A percentile compares a stretch with the other conserved stretches of the same genome.
phyloP scores from a whole-genome alignment of 768 basidiomycete species.

The Phylloporus arenicola region DNA sequence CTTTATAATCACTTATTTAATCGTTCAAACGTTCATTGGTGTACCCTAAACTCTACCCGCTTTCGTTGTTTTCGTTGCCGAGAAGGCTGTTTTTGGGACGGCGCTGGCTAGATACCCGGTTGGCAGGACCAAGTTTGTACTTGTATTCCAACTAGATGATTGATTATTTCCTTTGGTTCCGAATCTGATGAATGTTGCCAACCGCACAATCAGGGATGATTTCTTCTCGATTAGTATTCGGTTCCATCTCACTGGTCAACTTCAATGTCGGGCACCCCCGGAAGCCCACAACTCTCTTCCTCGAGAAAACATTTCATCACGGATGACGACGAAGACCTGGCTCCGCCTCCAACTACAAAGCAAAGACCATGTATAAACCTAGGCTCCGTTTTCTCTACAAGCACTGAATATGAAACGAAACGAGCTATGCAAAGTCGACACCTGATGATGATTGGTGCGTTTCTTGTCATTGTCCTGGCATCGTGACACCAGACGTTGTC shows the following conservation, averaged over 20 bases:
- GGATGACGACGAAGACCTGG: constrained; percentile 2
- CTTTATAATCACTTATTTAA: constrained; percentile 27
- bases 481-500: neutral
- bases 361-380: neutral
- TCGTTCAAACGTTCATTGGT: constrained; percentile 18
- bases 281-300: neutral
- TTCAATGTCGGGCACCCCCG: neutral
- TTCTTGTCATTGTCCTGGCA: neutral
- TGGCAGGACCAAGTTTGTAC: constrained; percentile 30
- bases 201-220: neutral
- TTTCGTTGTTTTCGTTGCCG: constrained; percentile 12
- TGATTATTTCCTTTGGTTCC: constrained; percentile 1
- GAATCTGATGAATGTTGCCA: no score
- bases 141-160: constrained; percentile 11
- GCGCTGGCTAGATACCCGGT: constrained; percentile 21
- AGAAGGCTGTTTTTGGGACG: constrained; percentile 9
- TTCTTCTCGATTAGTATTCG: no score
- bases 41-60: constrained; percentile 9
- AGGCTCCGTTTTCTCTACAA: constrained; percentile 6
- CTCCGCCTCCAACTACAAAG: neutral
- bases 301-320: neutral
- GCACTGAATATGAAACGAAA: constrained; percentile 27
- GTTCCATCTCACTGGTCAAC: neutral
- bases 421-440: constrained; percentile 38
- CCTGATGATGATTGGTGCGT: constrained; percentile 39